Base-by-base conservation (phyloP, 2,329 filamentous ascomycete genomes). In the Colletotrichum trifolii region DNA sequence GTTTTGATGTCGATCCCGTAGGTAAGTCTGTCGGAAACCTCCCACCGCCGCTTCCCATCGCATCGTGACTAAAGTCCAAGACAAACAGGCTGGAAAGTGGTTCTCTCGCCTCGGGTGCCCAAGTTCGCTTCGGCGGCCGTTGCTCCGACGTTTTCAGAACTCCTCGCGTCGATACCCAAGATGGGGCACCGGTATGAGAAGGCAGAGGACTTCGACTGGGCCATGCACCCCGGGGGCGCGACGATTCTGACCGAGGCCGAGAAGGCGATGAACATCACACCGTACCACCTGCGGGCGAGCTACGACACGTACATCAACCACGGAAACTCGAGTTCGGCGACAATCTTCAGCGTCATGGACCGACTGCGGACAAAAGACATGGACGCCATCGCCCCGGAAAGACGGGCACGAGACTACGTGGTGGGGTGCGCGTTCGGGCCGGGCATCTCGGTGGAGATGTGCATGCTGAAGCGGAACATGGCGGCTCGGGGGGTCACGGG, bases 341-440 rank as follows among this genome's bases (percentile, higher is more conserved):
- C 89, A 3, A 87, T 92, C 11, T 86, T 91, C 69, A 87, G 87
- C 67, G 89, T 93, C 1, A 77, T 92, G 74, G 82, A 91, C 68
- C 81, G 84, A 11, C 70, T 92, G 69, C 80, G 89, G 6, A 73
- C 78, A 25, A 86, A 86, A 69, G 85, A 88, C 9, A 89, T 89
- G 86, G 86, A 89, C 63, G 79, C 77, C 4, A 54, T 85, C 8
- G 84, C 85, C 0, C 85, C 85, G 0, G 81, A 74, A 1, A 84
- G 83, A 2, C 77, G 77, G 13, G 75, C 76, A 56, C 70, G 82
- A 40, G 87, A 91, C 50, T 85, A 87, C 62, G 82, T 92, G 6
- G 83, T 91, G 2, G 89, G 86, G 2, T 89, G 88, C 68, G 89
- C 89, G 2, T 92, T 92, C 72, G 90, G 90, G 0, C 90, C 90